Percentiles rank a stretch among this genome's conserved stretches.
Conservation (phyloP, 1,284 basidiomycete genomes). For the Ceratobasidium sp. region DNA sequence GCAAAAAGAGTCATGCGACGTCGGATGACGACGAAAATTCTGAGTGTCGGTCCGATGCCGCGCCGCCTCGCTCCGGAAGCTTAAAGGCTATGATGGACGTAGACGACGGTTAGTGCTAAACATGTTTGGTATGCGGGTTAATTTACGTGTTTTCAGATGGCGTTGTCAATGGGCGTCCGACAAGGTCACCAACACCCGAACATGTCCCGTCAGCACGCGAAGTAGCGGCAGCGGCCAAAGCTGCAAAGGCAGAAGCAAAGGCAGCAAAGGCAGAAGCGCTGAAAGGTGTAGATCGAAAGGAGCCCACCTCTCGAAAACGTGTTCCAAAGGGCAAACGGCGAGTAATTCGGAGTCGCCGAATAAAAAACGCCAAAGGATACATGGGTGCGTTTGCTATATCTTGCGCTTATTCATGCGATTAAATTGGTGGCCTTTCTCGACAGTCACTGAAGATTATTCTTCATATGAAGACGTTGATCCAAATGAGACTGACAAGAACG, state of each 20-base stretch:
- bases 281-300: slow-evolving; percentile 38
- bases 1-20: slow-evolving; percentile 24
- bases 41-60: slow-evolving; percentile 49
- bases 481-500: slow-evolving; percentile 55
- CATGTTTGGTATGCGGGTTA: background rate
- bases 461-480: slow-evolving; percentile 74
- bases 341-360: slow-evolving; percentile 63
- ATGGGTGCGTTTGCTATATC: slow-evolving; percentile 58
- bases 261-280: slow-evolving; percentile 32
- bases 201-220: slow-evolving; percentile 41
- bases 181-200: slow-evolving; percentile 40
- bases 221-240: slow-evolving; percentile 37
- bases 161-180: slow-evolving; percentile 42
- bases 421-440: slow-evolving; percentile 8
- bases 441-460: slow-evolving; percentile 79
- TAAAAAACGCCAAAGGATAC: slow-evolving; percentile 70
- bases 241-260: slow-evolving; percentile 42
- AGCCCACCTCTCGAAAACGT: slow-evolving; percentile 54
- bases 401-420: slow-evolving; percentile 29
- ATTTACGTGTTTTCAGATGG: slow-evolving; percentile 16
- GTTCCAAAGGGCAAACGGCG: slow-evolving; percentile 72
- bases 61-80: slow-evolving; percentile 50
- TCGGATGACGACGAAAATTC: slow-evolving; percentile 21
- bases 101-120: slow-evolving; percentile 64
- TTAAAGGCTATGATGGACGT: slow-evolving; percentile 75